phyloP scores from a whole-genome alignment of 164 flowering plant species.

The Berberis thunbergii region DNA sequence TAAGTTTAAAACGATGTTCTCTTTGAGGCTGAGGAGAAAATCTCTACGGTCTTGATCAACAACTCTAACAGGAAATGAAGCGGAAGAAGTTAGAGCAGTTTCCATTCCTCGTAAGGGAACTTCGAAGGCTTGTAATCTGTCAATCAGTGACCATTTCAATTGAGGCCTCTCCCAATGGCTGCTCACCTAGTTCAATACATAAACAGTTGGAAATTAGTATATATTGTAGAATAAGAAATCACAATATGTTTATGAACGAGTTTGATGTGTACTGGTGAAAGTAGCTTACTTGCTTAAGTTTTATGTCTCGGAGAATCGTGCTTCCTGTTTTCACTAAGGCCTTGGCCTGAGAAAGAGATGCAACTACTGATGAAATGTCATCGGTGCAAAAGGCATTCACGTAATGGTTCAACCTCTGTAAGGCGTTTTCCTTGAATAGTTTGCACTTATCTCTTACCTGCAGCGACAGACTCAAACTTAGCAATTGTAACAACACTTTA shows the following conservation, averaged over 20 bases:
- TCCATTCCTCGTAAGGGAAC: constrained; percentile 63
- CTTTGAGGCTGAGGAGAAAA: constrained; percentile 17
- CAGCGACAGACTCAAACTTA: neutral
- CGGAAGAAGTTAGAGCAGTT: constrained; percentile 31
- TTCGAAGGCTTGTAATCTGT: constrained; percentile 42
- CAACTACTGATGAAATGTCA: constrained; percentile 25
- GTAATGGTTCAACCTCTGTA: constrained; percentile 45
- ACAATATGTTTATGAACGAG: neutral
- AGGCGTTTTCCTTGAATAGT: constrained; percentile 35
- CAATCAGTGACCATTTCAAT: constrained; percentile 21
- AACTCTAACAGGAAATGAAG: constrained; percentile 25
- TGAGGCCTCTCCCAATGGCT: constrained; percentile 66
- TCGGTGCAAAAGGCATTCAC: constrained; percentile 58
- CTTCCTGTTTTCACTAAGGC: constrained; percentile 22
- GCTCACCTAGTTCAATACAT: constrained; percentile 43
- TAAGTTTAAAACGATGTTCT: constrained; percentile 21
- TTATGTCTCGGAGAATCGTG: constrained; percentile 43
- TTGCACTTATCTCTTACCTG: constrained; percentile 50
- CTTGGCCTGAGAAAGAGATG: constrained; percentile 51
- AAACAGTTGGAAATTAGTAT: neutral
- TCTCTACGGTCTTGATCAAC: constrained; percentile 26
- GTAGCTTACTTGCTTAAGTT: constrained; percentile 51
- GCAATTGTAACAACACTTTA: neutral
- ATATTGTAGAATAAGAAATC: neutral
- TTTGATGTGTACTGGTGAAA: no score